Base-by-base conservation (phyloP, 2,329 filamentous ascomycete species). In the Cryphonectria radicalis region DNA sequence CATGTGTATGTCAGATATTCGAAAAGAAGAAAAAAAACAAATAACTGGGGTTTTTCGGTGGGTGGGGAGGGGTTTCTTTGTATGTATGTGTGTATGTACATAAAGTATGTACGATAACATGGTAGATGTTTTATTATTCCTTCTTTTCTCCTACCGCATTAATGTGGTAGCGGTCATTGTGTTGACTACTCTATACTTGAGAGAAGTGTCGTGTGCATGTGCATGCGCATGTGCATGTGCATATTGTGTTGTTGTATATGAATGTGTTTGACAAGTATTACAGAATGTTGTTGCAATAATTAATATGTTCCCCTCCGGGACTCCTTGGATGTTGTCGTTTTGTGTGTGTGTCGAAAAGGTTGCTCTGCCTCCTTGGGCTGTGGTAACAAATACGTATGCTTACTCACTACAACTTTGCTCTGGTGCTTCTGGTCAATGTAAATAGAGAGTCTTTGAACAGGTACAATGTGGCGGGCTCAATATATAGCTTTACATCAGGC, bases 91-190 rank as follows among this genome's bases (percentile, higher is more conserved):
- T 63, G 60, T 42, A 42, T 35, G 55, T 63, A 63, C 37, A 35
- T 63, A 32, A 32, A 32, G 28, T 32, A 63, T 63, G 60, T 63
- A 63, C 60, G 60, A 40, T 63, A 63, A 42, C 32, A 63, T 40
- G 37, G 10, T 63, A 63, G 37, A 32, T n/a, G 60, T 62, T 11
- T 13, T 28, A 32, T 28, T 40, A 7, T 40, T 32, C 28, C 28
- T 32, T 40, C 37, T 3, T 14, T 59, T 28, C 28, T 46, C 10
- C 4, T 14, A 5, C 28, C 11, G 14, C 55, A 5, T 3, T 32
- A 11, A 13, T 32, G 28, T 32, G 55, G 55, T 32, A 14, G 28
- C 17, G 55, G 55, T 32, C 13, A 28, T 11, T 28, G 17, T 32
- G 28, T 59, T 17, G 28, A 59, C n/a, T n/a, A n/a, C n/a, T n/a